Percentiles rank a stretch among this genome's conserved stretches.
Conservation (phyloP, 2,329 filamentous ascomycete species). For the Lachnellula suecica region DNA sequence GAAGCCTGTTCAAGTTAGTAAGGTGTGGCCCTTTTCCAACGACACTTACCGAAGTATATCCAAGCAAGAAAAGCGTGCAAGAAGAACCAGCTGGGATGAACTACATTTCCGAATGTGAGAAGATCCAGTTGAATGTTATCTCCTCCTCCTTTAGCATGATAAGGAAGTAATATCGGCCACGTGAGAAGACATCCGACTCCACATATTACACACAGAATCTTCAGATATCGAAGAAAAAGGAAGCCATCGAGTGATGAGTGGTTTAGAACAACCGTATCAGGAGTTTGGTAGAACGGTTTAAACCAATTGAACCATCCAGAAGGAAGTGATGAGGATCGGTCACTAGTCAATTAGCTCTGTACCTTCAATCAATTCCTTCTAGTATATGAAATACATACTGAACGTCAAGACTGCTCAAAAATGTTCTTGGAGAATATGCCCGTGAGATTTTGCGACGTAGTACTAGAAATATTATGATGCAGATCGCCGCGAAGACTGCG, state of each 20-base stretch:
- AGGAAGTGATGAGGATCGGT: slow-evolving; percentile 30
- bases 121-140: slow-evolving; percentile 54
- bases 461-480: slow-evolving; percentile 50
- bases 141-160: slow-evolving; percentile 61
- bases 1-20: slow-evolving; percentile 40
- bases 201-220: slow-evolving; percentile 59
- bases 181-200: slow-evolving; percentile 61
- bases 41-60: slow-evolving; percentile 53
- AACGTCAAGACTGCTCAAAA: slow-evolving; percentile 47
- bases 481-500: slow-evolving; percentile 46
- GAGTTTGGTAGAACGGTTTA: slow-evolving; percentile 31
- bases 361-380: not conserved
- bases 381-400: slow-evolving; percentile 40
- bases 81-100: slow-evolving; percentile 51
- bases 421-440: slow-evolving; percentile 56
- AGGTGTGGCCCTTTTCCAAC: not conserved
- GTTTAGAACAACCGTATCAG: slow-evolving; percentile 49
- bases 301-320: slow-evolving; percentile 37
- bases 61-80: slow-evolving; percentile 62
- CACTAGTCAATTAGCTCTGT: slow-evolving; percentile 21
- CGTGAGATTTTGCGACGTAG: slow-evolving; percentile 48
- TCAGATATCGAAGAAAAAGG: slow-evolving; percentile 64
- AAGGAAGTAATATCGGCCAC: slow-evolving; percentile 63
- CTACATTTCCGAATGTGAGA: slow-evolving; percentile 60
- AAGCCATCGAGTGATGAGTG: slow-evolving; percentile 67